Evolutionary conservation across 2,329 filamentous ascomycete species (phyloP).

Genomic region (Botryosphaeria dothidea): DNA sequence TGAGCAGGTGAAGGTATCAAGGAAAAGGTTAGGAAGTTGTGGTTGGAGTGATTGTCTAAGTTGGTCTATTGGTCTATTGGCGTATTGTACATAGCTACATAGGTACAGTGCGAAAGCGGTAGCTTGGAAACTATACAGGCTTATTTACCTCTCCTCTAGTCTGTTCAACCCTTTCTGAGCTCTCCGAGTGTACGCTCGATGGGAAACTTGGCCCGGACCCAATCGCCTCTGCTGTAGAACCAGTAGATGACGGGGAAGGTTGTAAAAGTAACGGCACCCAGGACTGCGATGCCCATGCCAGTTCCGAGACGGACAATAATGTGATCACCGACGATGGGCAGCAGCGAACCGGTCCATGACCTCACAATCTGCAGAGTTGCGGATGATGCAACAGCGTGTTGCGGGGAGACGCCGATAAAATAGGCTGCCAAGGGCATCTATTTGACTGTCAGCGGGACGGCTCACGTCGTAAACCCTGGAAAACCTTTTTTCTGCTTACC

Average conservation of each 20-base stretch:
- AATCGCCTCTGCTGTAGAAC: not conserved
- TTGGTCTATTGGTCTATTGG: too few relatives aligned
- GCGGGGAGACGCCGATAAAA: not conserved
- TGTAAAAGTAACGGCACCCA: not conserved
- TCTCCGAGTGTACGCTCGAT: not conserved
- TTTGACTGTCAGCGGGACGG: not conserved
- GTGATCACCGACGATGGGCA: not conserved
- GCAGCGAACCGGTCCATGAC: not conserved
- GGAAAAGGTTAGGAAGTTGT: constrained; percentile 23
- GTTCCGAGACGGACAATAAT: not conserved
- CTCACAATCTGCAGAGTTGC: not conserved
- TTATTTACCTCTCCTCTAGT: too few relatives aligned
- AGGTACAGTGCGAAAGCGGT: too few relatives aligned
- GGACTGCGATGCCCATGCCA: not conserved
- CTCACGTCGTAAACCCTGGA: not conserved
- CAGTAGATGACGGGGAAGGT: not conserved
- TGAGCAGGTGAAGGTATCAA: constrained; percentile 51
- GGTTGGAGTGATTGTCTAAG: not conserved
- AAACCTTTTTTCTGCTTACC: not conserved
- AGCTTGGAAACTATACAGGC: too few relatives aligned
- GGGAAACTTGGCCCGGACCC: not conserved
- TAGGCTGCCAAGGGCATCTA: not conserved
- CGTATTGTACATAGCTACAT: too few relatives aligned
- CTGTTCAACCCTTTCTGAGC: not conserved
- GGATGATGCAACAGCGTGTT: not conserved